Conservation (phyloP, 257 asterid species). For the Vinca minor region DNA sequence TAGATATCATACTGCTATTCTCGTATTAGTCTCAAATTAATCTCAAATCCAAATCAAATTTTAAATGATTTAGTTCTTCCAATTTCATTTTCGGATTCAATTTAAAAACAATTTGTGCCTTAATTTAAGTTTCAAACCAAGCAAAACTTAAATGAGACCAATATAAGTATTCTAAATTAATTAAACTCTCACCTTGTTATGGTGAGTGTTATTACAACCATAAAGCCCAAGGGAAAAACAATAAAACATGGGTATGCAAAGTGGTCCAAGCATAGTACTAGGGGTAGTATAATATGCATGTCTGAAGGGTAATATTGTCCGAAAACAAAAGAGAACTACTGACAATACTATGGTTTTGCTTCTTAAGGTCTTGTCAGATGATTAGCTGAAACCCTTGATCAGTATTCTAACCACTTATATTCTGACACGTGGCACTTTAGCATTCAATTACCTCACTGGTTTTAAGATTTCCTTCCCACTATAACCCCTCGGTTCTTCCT, state of each 20-base stretch:
- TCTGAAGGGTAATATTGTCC: constrained; percentile 14
- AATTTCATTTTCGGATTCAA: too few species aligned
- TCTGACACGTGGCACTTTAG: constrained; percentile 32
- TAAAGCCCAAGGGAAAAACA: background rate
- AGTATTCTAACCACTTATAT: constrained; percentile 16
- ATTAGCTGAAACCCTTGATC: constrained; percentile 15
- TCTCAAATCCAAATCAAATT: too few species aligned
- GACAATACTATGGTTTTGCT: constrained; percentile 5
- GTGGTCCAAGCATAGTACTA: constrained; percentile 9
- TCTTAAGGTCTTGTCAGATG: constrained; percentile 16
- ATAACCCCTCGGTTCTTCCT: background rate
- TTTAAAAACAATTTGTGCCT: too few species aligned
- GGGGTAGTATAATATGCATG: too few species aligned
- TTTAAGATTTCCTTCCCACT: constrained; percentile 28
- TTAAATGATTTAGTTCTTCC: too few species aligned
- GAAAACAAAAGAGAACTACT: background rate
- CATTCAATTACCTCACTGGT: constrained; percentile 27
- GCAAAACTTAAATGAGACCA: too few species aligned
- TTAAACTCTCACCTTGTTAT: too few species aligned
- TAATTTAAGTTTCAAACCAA: too few species aligned
- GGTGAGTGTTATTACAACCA: too few species aligned
- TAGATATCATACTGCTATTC: too few species aligned
- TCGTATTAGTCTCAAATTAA: too few species aligned
- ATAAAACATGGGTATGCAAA: background rate
- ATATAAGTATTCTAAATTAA: too few species aligned